Evolutionary conservation across 257 asterid species (phyloP), one percentile per base, ranked within the genome.

Genomic region (Eustoma russellianum): DNA sequence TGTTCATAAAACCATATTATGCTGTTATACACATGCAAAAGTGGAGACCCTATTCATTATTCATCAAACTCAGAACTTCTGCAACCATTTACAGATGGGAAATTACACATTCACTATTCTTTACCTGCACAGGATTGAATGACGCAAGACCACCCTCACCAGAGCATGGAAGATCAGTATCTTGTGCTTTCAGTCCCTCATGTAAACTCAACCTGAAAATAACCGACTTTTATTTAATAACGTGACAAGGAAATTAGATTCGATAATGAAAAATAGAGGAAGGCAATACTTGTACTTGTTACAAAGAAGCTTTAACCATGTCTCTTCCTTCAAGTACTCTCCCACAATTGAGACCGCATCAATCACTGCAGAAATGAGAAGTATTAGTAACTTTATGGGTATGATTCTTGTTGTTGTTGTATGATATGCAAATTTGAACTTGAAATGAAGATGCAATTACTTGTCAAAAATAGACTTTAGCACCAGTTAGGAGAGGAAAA

Each of bases 241-340:
- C 33, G 55, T 24, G 41, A 55, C 17, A 57, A 7, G 15, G 9
- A 19, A 33, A 51, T 9, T 5, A 50, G 8, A 55, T 44, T 19
- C 67, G 10, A 49, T 60, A 46, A 14, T n/a, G 54, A 53, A n/a
- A 38, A 34, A 67, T 28, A 41, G 16, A 50, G 54, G 52, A 53
- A 76, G 48, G 44, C 17, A 62, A 28, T 85, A 86, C 98, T 86
- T 81, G 56, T 83, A 70, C 65, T 77, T 74, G 77, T 70, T 24
- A 73, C 94, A 82, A 17, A 91, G 71, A 69, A 80, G 82, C 68
- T 79, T 80, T 80, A 80, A 59, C 95, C 97, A 91, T 33, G 93
- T 91, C 54, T 84, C 94, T 41, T 84, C 97, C 72, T 77, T 87
- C 79, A 91, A 45, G 84, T 91, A 91, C 62, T 87, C 96, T 30